Percentiles rank a stretch among this genome's conserved stretches.
phyloP scores from a whole-genome alignment of 495 filamentous ascomycete species.

The Daldinia decipiens region DNA sequence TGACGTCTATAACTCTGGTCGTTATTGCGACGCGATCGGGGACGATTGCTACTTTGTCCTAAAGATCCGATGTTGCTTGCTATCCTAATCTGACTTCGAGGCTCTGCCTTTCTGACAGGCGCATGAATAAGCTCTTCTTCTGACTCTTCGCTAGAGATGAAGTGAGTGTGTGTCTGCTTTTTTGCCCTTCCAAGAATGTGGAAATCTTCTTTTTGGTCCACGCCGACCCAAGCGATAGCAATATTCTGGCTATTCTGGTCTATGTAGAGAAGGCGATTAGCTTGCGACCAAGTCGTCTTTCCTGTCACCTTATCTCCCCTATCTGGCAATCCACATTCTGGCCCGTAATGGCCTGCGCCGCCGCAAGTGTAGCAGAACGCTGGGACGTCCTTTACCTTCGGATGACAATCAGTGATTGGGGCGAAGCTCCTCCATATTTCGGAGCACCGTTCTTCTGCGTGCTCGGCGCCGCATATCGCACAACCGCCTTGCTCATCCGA shows the following conservation, averaged over 20 bases:
- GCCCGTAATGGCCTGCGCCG: slow-evolving; percentile 50
- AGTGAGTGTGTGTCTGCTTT: slow-evolving; percentile 52
- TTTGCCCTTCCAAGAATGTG: slow-evolving; percentile 52
- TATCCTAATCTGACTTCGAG: slow-evolving; percentile 48
- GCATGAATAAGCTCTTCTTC: slow-evolving; percentile 55
- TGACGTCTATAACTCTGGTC: slow-evolving; percentile 21
- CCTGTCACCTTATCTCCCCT: slow-evolving; percentile 29
- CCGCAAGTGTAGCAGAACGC: slow-evolving; percentile 58
- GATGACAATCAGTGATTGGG: slow-evolving; percentile 27
- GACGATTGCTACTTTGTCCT: slow-evolving; percentile 13
- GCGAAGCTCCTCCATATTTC: slow-evolving; percentile 55
- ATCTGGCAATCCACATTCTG: slow-evolving; percentile 48
- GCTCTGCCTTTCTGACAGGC: slow-evolving; percentile 43
- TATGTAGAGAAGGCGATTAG: slow-evolving; percentile 49
- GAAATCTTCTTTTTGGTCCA: slow-evolving; percentile 37
- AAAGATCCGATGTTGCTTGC: slow-evolving; percentile 40
- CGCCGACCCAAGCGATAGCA: slow-evolving; percentile 44
- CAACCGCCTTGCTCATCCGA: slow-evolving; percentile 50
- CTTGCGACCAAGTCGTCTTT: slow-evolving; percentile 49
- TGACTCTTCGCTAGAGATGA: slow-evolving; percentile 56
- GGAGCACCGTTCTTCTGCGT: slow-evolving; percentile 48
- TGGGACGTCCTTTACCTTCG: slow-evolving; percentile 52
- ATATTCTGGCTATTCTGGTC: slow-evolving; percentile 47
- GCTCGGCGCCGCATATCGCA: slow-evolving; percentile 49
- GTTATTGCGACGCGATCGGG: slow-evolving; percentile 13